Base-by-base conservation (phyloP, 805 yeast species). In the Blastobotrys mokoenaii region DNA sequence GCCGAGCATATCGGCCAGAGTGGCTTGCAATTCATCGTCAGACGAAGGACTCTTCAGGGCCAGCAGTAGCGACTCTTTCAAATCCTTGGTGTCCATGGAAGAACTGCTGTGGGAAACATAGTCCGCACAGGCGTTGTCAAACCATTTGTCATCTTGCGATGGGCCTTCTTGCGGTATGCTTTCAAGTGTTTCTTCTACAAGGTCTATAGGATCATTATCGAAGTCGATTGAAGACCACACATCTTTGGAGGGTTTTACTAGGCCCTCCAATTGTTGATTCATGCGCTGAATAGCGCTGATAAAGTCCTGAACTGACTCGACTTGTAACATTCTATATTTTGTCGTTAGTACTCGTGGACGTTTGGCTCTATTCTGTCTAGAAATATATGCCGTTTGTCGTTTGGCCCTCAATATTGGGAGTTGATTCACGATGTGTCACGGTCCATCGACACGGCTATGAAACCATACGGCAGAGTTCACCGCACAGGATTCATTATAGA, bases 1-100 rank as follows among this genome's bases (percentile, higher is more conserved):
- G 0, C 98, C 98, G 1, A 93, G 62, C 6, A 85, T 69, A 60
- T 88, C 96, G 48, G 86, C 79, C 36, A 93, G 64, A 5, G 76
- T 66, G 4, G 84, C 78, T 57, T 89, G 96, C 10, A 84, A 56
- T 33, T 75, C 79, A 31, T 76, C 83, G 36, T 79, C 82, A 8
- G 71, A 64, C 6, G 65, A 52, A 3, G 40, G 40, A 3, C 53
- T 50, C 17, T 41, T 32, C 17, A 53, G 41, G 16, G 43, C 40
- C 4, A 43, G 50, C 18, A 46, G 9, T 12, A 52, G 41, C 20
- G 46, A 7, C 18, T 15, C n/a, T 11, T 30, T 15, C 34, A 43
- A 18, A 6, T 43, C 45, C 36, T 18, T 37, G 34, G 15, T 38
- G 12, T 29, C 36, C 40, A 33, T 32, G 9, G 41, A 25, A 3